Evolutionary conservation across 1,284 basidiomycete species (phyloP), one percentile per base, ranked within the genome.

Genomic region (Ceratobasidium sp.): DNA sequence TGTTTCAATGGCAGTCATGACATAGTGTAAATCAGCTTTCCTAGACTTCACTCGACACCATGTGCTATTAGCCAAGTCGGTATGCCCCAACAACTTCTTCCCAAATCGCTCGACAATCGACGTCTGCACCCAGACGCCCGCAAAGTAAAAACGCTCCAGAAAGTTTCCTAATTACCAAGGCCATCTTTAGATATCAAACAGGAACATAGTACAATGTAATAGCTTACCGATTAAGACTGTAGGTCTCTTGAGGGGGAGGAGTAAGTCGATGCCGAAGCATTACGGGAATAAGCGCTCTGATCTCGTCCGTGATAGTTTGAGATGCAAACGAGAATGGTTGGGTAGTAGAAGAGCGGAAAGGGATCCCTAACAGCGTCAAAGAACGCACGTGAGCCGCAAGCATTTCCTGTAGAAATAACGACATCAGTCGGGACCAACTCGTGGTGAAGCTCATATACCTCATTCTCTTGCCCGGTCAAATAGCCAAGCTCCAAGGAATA

Each of bases 81-180:
- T 74, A 74, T 26, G 39, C 52, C 10, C 71, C 67, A n/a, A 74
- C 71, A 21, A 74, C 85, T 57, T 85, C 84, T 71, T 92, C 87
- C 93, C 94, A 96, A 39, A 98, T 81, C 23, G 79, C 81, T 77
- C 84, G 85, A 75, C 93, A 93, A 78, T 93, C 87, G 21, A 98
- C 89, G 1, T 84, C 85, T 16, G 94, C 93, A 52, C 87, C 86
- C 43, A 98, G 83, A 70, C 93, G 85, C 16, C 94, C 90, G 58
- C 97, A 97, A 16, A 98, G 86, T 75, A 99, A 82, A 82, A 99
- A 98, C 1, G 94, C 91, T 0, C 97, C 96, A 76, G 94, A 96
- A 75, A 98, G 80, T 86, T 98, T 99, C 78, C 96, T 90, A 76
- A 43, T 55, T 16, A 69, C 28, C n/a, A n/a, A n/a, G n/a, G n/a